These are phyloP conservation scores for Globisporangium abappressorium DNA, from an alignment of 352 stramenopile genomes.

Conservation along the genomic window DNA sequence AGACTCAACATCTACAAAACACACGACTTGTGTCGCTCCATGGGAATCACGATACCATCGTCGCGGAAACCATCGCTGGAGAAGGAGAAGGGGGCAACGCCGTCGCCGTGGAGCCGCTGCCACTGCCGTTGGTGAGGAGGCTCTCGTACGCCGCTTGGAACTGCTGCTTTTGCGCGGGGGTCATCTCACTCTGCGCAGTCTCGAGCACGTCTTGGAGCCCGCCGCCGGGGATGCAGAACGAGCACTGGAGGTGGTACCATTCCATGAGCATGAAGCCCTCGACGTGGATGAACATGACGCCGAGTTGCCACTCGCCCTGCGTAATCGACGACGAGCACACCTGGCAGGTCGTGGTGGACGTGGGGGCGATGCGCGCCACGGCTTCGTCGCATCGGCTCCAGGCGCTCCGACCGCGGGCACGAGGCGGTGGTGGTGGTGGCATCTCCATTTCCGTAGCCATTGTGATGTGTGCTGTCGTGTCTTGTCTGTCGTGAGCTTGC, in stretches of 20 bases:
- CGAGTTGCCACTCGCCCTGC: slow-evolving; percentile 68
- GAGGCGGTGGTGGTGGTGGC: slow-evolving; percentile 32
- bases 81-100: not conserved
- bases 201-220: slow-evolving; percentile 51
- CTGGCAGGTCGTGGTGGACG: slow-evolving; percentile 75
- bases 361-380: slow-evolving; percentile 69
- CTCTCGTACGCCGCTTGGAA: slow-evolving; percentile 45
- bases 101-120: not conserved
- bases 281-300: slow-evolving; percentile 84
- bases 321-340: slow-evolving; percentile 59
- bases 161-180: slow-evolving; percentile 40
- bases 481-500: slow-evolving; percentile 1
- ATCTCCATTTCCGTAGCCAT: slow-evolving; percentile 48
- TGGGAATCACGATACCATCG: slow-evolving; percentile 14
- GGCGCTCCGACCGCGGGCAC: slow-evolving; percentile 49
- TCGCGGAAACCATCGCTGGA: slow-evolving; percentile 15
- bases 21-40: not conserved
- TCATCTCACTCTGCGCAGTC: slow-evolving; percentile 67
- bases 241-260: slow-evolving; percentile 77
- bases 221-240: slow-evolving; percentile 43
- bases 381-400: slow-evolving; percentile 82
- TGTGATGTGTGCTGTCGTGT: slow-evolving; percentile 3
- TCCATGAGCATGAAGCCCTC: slow-evolving; percentile 88
- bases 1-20: slow-evolving; percentile 6
- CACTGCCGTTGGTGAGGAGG: slow-evolving; percentile 3